These are phyloP conservation scores for Trichoderma atroviride DNA, from an alignment of 2,329 filamentous ascomycete genomes.

Conservation along the genomic window DNA sequence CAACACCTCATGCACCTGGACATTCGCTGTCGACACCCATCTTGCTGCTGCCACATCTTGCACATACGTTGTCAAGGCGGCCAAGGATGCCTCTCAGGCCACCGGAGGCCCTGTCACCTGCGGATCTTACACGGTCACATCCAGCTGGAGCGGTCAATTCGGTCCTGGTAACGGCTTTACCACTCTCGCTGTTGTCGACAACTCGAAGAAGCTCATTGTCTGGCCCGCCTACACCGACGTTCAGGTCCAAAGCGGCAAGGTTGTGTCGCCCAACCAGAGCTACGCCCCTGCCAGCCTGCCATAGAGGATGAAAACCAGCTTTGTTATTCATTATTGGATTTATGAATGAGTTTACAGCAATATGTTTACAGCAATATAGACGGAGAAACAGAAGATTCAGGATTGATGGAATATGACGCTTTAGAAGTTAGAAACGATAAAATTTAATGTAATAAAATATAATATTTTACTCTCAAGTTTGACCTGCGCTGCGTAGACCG, in stretches of 20 bases:
- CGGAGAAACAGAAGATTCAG: not conserved
- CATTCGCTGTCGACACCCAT: slow-evolving; percentile 47
- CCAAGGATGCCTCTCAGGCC: slow-evolving; percentile 39
- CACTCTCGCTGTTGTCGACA: slow-evolving; percentile 53
- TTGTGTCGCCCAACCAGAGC: slow-evolving; percentile 54
- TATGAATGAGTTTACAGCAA: not conserved
- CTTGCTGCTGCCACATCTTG: slow-evolving; percentile 39
- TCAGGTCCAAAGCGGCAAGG: slow-evolving; percentile 48
- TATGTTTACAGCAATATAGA: not conserved
- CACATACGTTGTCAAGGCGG: slow-evolving; percentile 44
- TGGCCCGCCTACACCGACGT: slow-evolving; percentile 59
- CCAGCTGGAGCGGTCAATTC: slow-evolving; percentile 60
- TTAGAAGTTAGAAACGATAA: not conserved
- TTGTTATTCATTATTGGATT: not conserved
- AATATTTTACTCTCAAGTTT: not conserved
- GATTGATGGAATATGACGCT: not conserved
- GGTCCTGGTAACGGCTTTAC: slow-evolving; percentile 57
- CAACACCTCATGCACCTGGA: slow-evolving; percentile 48
- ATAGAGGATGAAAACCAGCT: not conserved
- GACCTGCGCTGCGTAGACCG: not conserved
- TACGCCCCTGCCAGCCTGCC: slow-evolving; percentile 40
- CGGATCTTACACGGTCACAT: slow-evolving; percentile 54
- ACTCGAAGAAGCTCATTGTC: slow-evolving; percentile 47
- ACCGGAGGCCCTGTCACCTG: slow-evolving; percentile 48
- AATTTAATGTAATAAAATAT: not conserved